Percentiles rank a stretch among this genome's conserved stretches.
Conservation (phyloP, 805 yeast genomes). For the Debaryomyces tyrocola region DNA sequence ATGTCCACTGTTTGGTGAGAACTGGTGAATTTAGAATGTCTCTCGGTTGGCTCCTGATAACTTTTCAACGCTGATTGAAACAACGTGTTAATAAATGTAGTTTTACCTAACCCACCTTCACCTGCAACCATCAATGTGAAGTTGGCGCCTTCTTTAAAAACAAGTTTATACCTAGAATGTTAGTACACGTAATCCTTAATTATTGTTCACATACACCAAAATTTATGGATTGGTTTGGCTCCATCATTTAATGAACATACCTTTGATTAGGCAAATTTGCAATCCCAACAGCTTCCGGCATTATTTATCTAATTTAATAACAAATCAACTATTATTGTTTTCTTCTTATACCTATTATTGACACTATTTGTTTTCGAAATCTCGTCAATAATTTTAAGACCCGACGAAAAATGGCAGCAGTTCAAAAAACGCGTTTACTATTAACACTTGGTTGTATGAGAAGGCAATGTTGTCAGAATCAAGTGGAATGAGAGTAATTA, state of each 20-base stretch:
- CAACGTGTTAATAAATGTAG: slow-evolving; percentile 85
- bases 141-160: slow-evolving; percentile 70
- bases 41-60: slow-evolving; percentile 52
- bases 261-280: slow-evolving; percentile 75
- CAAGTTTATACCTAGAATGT: slow-evolving; percentile 60
- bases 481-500: too few species aligned
- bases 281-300: slow-evolving; percentile 66
- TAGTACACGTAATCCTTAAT: slow-evolving; percentile 6
- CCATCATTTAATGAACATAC: slow-evolving; percentile 31
- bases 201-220: background rate
- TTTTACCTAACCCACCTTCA: slow-evolving; percentile 88
- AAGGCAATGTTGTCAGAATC: too few species aligned
- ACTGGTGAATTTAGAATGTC: slow-evolving; percentile 56
- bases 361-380: background rate
- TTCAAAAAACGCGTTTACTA: background rate
- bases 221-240: background rate
- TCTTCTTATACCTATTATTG: background rate
- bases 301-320: slow-evolving; percentile 10
- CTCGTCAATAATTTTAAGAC: slow-evolving; percentile 1
- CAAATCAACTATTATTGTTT: slow-evolving; percentile 7
- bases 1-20: slow-evolving; percentile 71
- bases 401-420: background rate
- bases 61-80: slow-evolving; percentile 73
- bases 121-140: slow-evolving; percentile 88
- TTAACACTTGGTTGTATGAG: too few species aligned